Conservation (phyloP, 495 filamentous ascomycete species). For the Neurospora cerealis region DNA sequence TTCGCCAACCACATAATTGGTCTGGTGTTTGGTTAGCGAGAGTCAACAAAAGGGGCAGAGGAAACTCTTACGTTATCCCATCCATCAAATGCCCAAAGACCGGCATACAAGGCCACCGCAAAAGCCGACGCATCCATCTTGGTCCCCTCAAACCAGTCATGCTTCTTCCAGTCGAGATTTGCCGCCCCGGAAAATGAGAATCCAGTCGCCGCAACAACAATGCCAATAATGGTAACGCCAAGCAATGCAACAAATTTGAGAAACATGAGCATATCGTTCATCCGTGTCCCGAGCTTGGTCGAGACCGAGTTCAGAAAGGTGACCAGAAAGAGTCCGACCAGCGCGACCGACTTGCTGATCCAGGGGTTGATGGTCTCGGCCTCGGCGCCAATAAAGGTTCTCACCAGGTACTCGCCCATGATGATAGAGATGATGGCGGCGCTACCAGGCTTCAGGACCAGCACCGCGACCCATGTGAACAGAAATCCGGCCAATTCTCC, state of each 20-base stretch:
- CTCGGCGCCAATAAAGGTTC: constrained; percentile 74
- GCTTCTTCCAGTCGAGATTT: constrained; percentile 77
- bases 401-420: constrained; percentile 91
- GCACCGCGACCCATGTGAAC: constrained; percentile 91
- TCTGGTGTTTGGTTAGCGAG: constrained; percentile 38
- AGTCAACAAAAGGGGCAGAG: background rate
- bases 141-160: constrained; percentile 83
- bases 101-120: constrained; percentile 90
- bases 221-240: constrained; percentile 76
- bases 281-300: constrained; percentile 72
- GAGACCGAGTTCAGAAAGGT: constrained; percentile 84
- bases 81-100: constrained; percentile 95
- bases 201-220: constrained; percentile 83
- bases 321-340: constrained; percentile 64
- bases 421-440: constrained; percentile 95
- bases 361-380: constrained; percentile 65
- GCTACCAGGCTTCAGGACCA: constrained; percentile 86
- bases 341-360: constrained; percentile 83
- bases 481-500: constrained; percentile 86
- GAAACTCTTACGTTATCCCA: constrained; percentile 83
- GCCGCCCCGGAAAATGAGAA: constrained; percentile 64
- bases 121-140: constrained; percentile 67
- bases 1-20: constrained; percentile 94
- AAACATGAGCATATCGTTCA: constrained; percentile 90
- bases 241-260: constrained; percentile 88